phyloP scores from a whole-genome alignment of 306 rosid genomes.

The Medicago ruthenica region DNA sequence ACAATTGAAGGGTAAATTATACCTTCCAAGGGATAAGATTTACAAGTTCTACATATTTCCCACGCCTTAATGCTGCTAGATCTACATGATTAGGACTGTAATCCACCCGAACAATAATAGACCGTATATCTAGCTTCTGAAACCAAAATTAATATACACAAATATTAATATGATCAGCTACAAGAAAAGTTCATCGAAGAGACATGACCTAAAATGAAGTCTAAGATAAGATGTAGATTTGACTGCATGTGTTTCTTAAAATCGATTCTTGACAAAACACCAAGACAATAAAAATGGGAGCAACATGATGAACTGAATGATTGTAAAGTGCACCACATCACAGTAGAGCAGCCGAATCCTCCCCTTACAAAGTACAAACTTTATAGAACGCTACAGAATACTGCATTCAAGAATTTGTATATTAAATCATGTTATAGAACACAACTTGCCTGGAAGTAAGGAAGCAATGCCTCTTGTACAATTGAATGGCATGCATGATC shows the following conservation, averaged over 20 bases:
- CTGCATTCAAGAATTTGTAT: slow-evolving; percentile 8
- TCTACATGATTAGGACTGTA: slow-evolving; percentile 83
- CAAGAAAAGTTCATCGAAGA: slow-evolving; percentile 33
- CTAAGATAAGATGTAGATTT: slow-evolving; percentile 21
- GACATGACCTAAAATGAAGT: slow-evolving; percentile 19
- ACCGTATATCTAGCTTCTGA: slow-evolving; percentile 90
- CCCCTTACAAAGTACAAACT: slow-evolving; percentile 6
- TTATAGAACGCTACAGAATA: slow-evolving; percentile 23
- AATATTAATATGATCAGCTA: slow-evolving; percentile 34
- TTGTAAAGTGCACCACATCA: not conserved
- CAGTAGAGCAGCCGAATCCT: not conserved
- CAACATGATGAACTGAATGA: slow-evolving; percentile 21
- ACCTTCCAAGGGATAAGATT: slow-evolving; percentile 98
- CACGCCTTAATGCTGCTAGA: slow-evolving; percentile 85
- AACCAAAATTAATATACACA: slow-evolving; percentile 47
- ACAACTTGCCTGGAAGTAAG: slow-evolving; percentile 90
- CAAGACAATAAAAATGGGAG: slow-evolving; percentile 31
- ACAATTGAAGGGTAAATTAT: slow-evolving; percentile 31
- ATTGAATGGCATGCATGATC: slow-evolving; percentile 50
- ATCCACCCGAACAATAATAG: slow-evolving; percentile 87
- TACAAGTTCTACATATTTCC: slow-evolving; percentile 93
- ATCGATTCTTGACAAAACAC: slow-evolving; percentile 19
- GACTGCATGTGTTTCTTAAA: slow-evolving; percentile 32
- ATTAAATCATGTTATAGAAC: slow-evolving; percentile 24
- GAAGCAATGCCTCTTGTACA: slow-evolving; percentile 89